Conservation (phyloP, 495 filamentous ascomycete genomes). For the Wilcoxina mikolae region DNA sequence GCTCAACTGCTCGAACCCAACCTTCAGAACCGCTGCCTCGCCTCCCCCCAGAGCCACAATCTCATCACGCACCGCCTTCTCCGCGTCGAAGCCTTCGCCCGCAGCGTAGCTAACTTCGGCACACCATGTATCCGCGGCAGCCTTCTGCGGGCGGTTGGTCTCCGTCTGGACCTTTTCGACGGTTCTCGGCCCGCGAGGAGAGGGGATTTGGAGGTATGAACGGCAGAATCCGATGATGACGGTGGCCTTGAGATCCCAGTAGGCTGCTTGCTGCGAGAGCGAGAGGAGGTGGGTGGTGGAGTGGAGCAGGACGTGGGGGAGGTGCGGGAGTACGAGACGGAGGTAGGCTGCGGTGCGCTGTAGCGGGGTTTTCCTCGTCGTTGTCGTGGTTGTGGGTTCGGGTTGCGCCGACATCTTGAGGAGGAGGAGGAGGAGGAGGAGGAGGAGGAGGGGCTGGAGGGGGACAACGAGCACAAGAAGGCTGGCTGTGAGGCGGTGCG, state of each 20-base stretch:
- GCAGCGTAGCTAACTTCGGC: constrained; percentile 45
- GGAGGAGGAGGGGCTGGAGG: no score
- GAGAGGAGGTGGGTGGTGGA: constrained; percentile 42
- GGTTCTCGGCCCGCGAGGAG: constrained; percentile 29
- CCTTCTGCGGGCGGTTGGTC: constrained; percentile 44
- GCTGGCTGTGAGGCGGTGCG: no score
- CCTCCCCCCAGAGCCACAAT: constrained; percentile 36
- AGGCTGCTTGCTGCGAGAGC: constrained; percentile 49
- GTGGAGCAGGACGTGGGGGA: constrained; percentile 16
- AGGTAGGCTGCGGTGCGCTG: no score
- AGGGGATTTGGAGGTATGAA: constrained; percentile 38
- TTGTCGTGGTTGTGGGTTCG: no score
- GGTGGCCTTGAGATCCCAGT: constrained; percentile 67
- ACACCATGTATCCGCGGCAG: constrained; percentile 74
- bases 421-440: no score
- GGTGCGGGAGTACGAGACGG: constrained; percentile 14
- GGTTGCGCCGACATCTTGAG: no score
- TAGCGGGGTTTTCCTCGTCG: no score
- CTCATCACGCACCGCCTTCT: constrained; percentile 43
- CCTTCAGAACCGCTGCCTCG: constrained; percentile 40
- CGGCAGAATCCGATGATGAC: constrained; percentile 53
- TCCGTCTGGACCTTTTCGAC: constrained; percentile 50
- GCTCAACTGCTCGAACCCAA: constrained; percentile 34
- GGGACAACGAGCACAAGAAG: no score
- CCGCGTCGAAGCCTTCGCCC: constrained; percentile 41